Base-by-base conservation (phyloP, 306 rosid species). In the Quillaja saponaria region DNA sequence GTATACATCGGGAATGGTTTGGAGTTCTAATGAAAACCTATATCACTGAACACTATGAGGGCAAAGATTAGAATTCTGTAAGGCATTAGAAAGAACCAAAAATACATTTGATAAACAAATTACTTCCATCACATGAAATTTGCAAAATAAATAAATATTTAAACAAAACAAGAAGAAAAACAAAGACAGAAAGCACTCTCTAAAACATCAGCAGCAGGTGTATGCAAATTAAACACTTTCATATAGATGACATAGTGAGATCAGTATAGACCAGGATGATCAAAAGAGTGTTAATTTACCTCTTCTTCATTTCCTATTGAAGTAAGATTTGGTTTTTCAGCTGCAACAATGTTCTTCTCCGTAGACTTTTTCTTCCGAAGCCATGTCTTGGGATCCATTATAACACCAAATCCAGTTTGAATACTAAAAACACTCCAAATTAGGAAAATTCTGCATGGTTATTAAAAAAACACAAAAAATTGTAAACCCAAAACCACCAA, bases 331-430 rank as follows among this genome's bases (percentile, higher is more conserved):
- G 55, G 42, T 42, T 73, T 79, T 44, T 90, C 95, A 19, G 66
- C 50, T 4, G 80, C 56, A 65, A 70, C 14, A 65, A 47, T 51
- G 17, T 69, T 58, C 78, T 87, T 90, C 78, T 87, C 97, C 5
- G 86, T 69, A 44, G 95, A 81, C 60, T 82, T 90, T 79, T 87
- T 90, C 78, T 67, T 90, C 97, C 97, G 84, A 59, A 65, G 84
- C 95, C 97, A 90, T 6, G 88, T 5, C 73, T 85, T 87, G 35
- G 75, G 78, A 73, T 90, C 97, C 97, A 90, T 90, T 48, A n/a
- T 66, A 61, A 37, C 46, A 52, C 72, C 34, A 18, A 57, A 37
- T 17, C 14, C 53, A 37, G 57, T 45, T 68, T 49, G 34, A 58
- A 58, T 63, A 46, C 67, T 67, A 46, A 63, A 15, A 42, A 62